phyloP scores from a whole-genome alignment of 305 asterid species.

The Solanum hybrid region DNA sequence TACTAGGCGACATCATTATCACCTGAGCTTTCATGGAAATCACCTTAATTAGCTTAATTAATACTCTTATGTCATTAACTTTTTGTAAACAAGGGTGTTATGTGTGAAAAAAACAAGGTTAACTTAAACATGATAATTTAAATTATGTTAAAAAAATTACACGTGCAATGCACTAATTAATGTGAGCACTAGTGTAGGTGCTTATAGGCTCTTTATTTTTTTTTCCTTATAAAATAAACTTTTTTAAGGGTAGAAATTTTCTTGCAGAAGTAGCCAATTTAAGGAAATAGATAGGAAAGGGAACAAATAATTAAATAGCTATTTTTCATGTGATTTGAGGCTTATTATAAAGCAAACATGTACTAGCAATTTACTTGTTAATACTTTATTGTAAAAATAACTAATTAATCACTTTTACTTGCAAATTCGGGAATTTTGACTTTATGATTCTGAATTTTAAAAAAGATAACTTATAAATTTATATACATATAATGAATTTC shows the following conservation, averaged over 20 bases:
- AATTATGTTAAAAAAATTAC: constrained; percentile 4
- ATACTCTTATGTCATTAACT: not conserved
- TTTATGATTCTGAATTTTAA: not conserved
- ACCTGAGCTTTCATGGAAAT: not conserved
- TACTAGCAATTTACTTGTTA: not conserved
- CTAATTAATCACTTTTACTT: not conserved
- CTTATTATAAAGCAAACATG: not conserved
- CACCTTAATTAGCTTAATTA: not conserved
- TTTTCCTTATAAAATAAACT: not conserved
- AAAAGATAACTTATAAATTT: not conserved
- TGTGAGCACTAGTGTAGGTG: not conserved
- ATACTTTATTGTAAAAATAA: not conserved
- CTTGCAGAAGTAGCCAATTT: not conserved
- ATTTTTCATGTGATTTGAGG: not conserved
- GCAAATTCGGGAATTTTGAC: not conserved
- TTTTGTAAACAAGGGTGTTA: not conserved
- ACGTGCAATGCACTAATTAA: constrained; percentile 14
- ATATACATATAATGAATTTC: not conserved
- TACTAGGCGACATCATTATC: not conserved
- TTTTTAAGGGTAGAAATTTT: not conserved
- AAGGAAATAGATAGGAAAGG: constrained; percentile 16
- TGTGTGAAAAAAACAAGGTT: constrained; percentile 3
- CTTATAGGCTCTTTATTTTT: not conserved
- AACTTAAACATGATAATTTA: not conserved
- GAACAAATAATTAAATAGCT: not conserved